These are phyloP conservation scores for Breynia disticha DNA, from an alignment of 441 rosid genomes.

Conservation along the genomic window DNA sequence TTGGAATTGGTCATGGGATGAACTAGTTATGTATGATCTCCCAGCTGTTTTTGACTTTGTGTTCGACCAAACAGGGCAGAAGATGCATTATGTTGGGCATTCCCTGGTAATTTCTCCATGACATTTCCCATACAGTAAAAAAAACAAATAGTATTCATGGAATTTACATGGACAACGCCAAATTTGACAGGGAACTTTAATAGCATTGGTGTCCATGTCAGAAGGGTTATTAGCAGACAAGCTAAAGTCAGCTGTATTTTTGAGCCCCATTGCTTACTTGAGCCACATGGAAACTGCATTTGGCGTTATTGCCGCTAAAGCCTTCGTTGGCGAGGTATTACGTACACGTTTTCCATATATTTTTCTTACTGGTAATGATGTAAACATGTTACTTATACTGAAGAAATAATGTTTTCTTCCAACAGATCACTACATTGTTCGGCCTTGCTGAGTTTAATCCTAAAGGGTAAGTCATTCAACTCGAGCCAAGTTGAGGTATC, in stretches of 20 bases:
- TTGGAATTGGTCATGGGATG: slow-evolving; percentile 97
- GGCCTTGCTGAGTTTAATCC: slow-evolving; percentile 84
- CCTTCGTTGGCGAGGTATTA: slow-evolving; percentile 72
- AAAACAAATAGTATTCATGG: too few species aligned
- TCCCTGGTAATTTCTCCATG: slow-evolving; percentile 43
- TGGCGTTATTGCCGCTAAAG: slow-evolving; percentile 50
- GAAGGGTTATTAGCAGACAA: slow-evolving; percentile 53
- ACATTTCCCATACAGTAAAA: background rate
- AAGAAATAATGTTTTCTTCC: slow-evolving; percentile 2
- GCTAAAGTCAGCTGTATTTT: slow-evolving; percentile 57
- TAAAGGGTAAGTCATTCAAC: slow-evolving; percentile 36
- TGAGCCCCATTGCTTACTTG: slow-evolving; percentile 86
- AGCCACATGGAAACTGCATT: slow-evolving; percentile 79
- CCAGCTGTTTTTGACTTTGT: slow-evolving; percentile 69
- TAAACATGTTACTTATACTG: background rate
- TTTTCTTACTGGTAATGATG: background rate
- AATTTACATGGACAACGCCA: background rate
- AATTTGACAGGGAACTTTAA: slow-evolving; percentile 60
- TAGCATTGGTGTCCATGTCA: slow-evolving; percentile 64
- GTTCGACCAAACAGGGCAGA: slow-evolving; percentile 47
- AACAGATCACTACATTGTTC: slow-evolving; percentile 42
- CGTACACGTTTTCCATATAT: background rate
- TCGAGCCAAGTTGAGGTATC: background rate
- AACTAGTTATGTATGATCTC: slow-evolving; percentile 54
- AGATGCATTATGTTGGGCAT: slow-evolving; percentile 80